A percentile compares a stretch with the other conserved stretches of the same genome.
Conservation (phyloP, 2,329 filamentous ascomycete genomes). For the Aspergillus pseudoglaucus region DNA sequence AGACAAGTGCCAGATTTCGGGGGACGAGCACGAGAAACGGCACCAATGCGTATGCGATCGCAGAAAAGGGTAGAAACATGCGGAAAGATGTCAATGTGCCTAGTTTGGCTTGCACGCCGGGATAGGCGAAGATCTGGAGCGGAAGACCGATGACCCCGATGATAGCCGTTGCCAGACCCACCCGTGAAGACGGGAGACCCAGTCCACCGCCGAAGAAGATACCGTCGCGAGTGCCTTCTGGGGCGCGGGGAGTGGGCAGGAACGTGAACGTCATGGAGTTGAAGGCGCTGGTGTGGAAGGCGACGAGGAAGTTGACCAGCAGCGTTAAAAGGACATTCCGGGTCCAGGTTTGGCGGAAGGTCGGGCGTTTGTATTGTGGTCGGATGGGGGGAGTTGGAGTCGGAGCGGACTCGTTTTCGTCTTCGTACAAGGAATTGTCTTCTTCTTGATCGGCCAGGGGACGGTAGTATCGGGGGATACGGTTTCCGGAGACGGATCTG, state of each 20-base stretch:
- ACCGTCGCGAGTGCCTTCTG: conserved; percentile 33
- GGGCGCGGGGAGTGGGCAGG: conserved; percentile 62
- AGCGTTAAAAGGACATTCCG: conserved; percentile 52
- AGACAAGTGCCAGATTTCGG: conserved; percentile 48
- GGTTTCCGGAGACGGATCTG: conserved; percentile 19
- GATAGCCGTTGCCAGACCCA: conserved; percentile 72
- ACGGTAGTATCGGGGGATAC: conserved; percentile 25
- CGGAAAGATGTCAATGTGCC: conserved; percentile 65
- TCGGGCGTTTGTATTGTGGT: conserved; percentile 35
- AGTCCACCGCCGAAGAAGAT: conserved; percentile 64
- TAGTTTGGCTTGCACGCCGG: conserved; percentile 57
- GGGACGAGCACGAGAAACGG: conserved; percentile 67
- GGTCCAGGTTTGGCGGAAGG: conserved; percentile 48
- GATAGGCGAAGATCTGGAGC: conserved; percentile 67
- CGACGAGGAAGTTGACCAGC: conserved; percentile 60
- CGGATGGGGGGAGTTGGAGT: conserved; percentile 19
- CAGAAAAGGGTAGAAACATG: conserved; percentile 63
- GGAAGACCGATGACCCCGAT: conserved; percentile 69
- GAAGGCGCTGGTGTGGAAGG: conserved; percentile 69
- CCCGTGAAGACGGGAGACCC: conserved; percentile 62
- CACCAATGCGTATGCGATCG: conserved; percentile 60
- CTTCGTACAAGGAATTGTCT: conserved; percentile 28
- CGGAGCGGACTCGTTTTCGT: conserved; percentile 18
- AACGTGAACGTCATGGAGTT: conserved; percentile 72
- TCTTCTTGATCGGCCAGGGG: conserved; percentile 24